A percentile compares a stretch with the other conserved stretches of the same genome.
Evolutionary conservation across 2,329 filamentous ascomycete genomes (phyloP).

Genomic region (Eutypella sp.): DNA sequence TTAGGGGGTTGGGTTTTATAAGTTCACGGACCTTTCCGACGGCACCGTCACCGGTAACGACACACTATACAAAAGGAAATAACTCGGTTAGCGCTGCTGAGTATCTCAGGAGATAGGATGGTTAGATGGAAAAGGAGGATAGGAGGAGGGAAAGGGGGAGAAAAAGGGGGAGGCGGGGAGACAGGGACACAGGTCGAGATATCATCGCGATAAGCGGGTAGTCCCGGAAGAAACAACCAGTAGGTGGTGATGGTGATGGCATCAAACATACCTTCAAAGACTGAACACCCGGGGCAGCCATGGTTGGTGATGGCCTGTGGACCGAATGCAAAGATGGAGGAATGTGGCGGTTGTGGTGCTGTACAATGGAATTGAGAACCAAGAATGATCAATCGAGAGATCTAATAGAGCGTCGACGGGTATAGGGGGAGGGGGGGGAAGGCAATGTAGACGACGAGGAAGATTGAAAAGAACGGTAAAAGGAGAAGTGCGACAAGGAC

Average conservation of each 20-base stretch:
- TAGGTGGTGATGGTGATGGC: neutral
- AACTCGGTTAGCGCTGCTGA: no score
- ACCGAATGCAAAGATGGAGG: conserved; percentile 10
- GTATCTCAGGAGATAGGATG: no score
- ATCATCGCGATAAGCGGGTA: neutral
- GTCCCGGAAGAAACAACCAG: no score
- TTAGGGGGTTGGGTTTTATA: neutral
- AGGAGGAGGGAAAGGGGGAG: conserved; percentile 8
- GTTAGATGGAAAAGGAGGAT: conserved; percentile 6
- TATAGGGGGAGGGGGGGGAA: no score
- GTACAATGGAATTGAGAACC: neutral
- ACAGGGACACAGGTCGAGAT: no score
- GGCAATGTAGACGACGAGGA: no score
- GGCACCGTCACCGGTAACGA: conserved; percentile 98
- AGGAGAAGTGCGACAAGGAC: no score
- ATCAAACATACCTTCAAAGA: conserved; percentile 72
- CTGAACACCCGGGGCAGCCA: conserved; percentile 81
- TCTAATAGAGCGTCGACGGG: no score
- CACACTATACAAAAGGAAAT: conserved; percentile 77
- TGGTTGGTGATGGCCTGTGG: conserved; percentile 42
- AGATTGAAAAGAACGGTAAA: no score
- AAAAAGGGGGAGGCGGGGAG: no score
- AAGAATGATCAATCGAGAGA: neutral
- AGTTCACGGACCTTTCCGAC: conserved; percentile 94
- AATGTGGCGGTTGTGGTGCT: neutral